Conservation (phyloP, 176 grass and related monocot genomes). For the Eleusine indica region DNA sequence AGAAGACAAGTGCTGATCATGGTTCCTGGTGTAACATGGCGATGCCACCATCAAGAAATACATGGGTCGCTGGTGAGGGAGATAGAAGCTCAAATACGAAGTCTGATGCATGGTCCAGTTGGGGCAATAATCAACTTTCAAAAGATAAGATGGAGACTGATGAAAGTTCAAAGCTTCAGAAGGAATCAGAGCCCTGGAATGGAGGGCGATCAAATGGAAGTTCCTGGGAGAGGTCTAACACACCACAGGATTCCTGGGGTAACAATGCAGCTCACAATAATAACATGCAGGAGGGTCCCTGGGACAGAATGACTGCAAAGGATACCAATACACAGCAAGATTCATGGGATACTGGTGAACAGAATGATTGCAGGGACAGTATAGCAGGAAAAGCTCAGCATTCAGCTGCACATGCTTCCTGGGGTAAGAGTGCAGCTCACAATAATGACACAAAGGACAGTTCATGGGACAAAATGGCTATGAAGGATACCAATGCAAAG, state of each 20-base stretch:
- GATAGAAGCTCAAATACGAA: slow-evolving; percentile 18
- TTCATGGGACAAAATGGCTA: slow-evolving; percentile 26
- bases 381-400: neutral
- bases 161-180: neutral
- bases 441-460: slow-evolving; percentile 11
- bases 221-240: slow-evolving; percentile 40
- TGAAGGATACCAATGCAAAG: slow-evolving; percentile 9
- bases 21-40: slow-evolving; percentile 11
- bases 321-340: slow-evolving; percentile 20
- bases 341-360: slow-evolving; percentile 4
- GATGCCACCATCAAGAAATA: neutral
- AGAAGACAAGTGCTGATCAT: slow-evolving; percentile 17
- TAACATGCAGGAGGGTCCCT: slow-evolving; percentile 14
- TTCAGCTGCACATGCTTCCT: slow-evolving; percentile 29
- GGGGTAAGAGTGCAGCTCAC: neutral
- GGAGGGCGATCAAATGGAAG: slow-evolving; percentile 27
- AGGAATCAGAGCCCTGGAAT: slow-evolving; percentile 26
- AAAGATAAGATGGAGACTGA: slow-evolving; percentile 4
- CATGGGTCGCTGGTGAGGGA: slow-evolving; percentile 11
- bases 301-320: slow-evolving; percentile 19
- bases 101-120: slow-evolving; percentile 22
- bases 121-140: neutral
- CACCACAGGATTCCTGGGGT: slow-evolving; percentile 25
- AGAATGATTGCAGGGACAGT: slow-evolving; percentile 43
- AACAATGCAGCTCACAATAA: slow-evolving; percentile 6